Percentiles rank a stretch among this genome's conserved stretches.
phyloP scores from a whole-genome alignment of 805 yeast species.

The Candida odintsovae region DNA sequence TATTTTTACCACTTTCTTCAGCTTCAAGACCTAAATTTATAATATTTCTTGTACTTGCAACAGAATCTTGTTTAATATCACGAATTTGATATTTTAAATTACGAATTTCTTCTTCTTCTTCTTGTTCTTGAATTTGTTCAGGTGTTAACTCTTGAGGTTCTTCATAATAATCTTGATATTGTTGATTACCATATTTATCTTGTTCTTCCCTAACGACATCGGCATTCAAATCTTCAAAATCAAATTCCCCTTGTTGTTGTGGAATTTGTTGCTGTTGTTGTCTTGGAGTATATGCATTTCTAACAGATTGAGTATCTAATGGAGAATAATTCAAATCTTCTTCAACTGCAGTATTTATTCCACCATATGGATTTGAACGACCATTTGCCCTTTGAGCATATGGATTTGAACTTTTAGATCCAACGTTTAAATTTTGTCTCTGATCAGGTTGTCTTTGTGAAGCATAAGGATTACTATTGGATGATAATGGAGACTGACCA shows the following conservation, averaged over 20 bases:
- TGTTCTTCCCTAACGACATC: slow-evolving; percentile 10
- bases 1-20: slow-evolving; percentile 68
- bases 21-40: slow-evolving; percentile 67
- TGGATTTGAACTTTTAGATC: background rate
- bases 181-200: slow-evolving; percentile 23
- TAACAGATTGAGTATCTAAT: background rate
- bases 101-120: slow-evolving; percentile 87
- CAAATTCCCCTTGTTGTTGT: slow-evolving; percentile 8
- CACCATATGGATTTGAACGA: slow-evolving; percentile 5
- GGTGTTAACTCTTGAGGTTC: slow-evolving; percentile 21
- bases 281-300: slow-evolving; percentile 1
- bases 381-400: background rate
- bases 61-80: slow-evolving; percentile 81
- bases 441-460: background rate
- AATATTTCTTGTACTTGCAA: slow-evolving; percentile 80
- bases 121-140: slow-evolving; percentile 31
- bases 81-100: slow-evolving; percentile 76
- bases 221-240: slow-evolving; percentile 12
- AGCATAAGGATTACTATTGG: slow-evolving; percentile 2
- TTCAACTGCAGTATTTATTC: slow-evolving; percentile 1
- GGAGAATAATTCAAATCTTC: slow-evolving; percentile 17
- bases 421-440: background rate
- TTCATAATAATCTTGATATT: slow-evolving; percentile 27
- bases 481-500: slow-evolving; percentile 1
- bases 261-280: slow-evolving; percentile 2